Conservation (phyloP, 805 yeast genomes). For the Cyberlindnera subsufficiens region DNA sequence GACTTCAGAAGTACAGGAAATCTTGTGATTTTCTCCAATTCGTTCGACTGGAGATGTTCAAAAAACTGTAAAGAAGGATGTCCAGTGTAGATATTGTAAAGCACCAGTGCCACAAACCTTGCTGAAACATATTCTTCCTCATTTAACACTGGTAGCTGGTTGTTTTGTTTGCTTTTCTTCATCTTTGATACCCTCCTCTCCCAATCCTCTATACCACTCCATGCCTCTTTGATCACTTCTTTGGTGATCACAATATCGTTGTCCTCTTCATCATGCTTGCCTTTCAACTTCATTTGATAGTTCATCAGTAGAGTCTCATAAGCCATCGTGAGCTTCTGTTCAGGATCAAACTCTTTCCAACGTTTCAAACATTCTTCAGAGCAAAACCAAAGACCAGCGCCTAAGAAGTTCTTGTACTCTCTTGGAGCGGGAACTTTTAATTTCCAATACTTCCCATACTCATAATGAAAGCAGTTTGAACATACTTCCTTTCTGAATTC, state of each 20-base stretch:
- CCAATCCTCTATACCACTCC: conserved; percentile 37
- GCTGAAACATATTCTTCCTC: conserved; percentile 49
- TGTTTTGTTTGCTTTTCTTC: conserved; percentile 31
- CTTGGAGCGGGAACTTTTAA: conserved; percentile 24
- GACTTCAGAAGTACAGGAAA: conserved; percentile 45
- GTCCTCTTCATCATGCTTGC: conserved; percentile 5
- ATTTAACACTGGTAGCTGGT: conserved; percentile 38
- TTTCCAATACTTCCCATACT: conserved; percentile 42
- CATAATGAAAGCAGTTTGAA: conserved; percentile 44
- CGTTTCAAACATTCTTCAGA: conserved; percentile 34
- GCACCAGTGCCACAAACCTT: conserved; percentile 37
- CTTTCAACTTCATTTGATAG: conserved; percentile 26
- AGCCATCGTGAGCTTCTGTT: conserved; percentile 28
- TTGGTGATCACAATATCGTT: conserved; percentile 8
- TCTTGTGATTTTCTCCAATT: conserved; percentile 35
- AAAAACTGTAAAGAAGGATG: conserved; percentile 24
- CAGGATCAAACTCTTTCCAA: conserved; percentile 32
- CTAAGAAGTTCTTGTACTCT: conserved; percentile 20
- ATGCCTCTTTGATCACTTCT: conserved; percentile 24
- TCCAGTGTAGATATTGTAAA: conserved; percentile 27
- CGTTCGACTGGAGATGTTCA: conserved; percentile 45
- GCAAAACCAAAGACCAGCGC: conserved; percentile 50
- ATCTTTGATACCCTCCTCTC: conserved; percentile 25
- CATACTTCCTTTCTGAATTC: conserved; percentile 64
- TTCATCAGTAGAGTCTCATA: conserved; percentile 27